A percentile compares a stretch with the other conserved stretches of the same genome.
These are phyloP conservation scores for Carex cristatella DNA, from an alignment of 176 grass and related monocot species.

Conservation along the genomic window DNA sequence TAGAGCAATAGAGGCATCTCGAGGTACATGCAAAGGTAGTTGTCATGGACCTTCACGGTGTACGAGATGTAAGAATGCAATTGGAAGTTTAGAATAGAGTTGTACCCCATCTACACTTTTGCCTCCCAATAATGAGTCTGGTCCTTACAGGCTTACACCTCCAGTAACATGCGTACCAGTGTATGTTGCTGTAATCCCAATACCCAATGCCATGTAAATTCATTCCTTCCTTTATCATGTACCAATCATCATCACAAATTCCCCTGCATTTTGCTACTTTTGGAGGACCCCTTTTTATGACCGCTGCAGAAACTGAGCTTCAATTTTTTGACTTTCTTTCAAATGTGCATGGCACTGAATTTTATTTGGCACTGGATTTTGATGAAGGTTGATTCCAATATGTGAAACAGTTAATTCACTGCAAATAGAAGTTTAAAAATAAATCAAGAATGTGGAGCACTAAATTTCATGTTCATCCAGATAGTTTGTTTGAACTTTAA, in stretches of 20 bases:
- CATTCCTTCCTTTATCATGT: neutral
- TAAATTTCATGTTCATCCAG: no score
- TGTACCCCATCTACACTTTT: slow-evolving; percentile 5
- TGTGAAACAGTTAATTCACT: no score
- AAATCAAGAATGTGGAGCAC: no score
- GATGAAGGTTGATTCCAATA: no score
- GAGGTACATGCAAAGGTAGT: slow-evolving; percentile 12
- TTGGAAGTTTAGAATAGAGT: slow-evolving; percentile 12
- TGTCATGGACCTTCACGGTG: slow-evolving; percentile 5
- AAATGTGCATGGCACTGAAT: neutral
- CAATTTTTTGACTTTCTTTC: neutral
- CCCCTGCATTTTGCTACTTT: neutral
- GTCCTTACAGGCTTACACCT: neutral
- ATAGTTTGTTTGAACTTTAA: no score
- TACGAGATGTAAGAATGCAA: slow-evolving; percentile 13
- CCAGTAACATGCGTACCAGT: neutral
- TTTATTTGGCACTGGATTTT: neutral
- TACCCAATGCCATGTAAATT: neutral
- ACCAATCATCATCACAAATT: slow-evolving; percentile 20
- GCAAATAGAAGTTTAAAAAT: no score
- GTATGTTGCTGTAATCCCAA: neutral
- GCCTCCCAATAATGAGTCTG: slow-evolving; percentile 10
- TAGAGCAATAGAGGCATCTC: neutral
- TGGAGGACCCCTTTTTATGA: neutral
- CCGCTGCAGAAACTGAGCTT: neutral